These are phyloP conservation scores for Canariomyces notabilis DNA, from an alignment of 2,329 filamentous ascomycete species.

Conservation along the genomic window DNA sequence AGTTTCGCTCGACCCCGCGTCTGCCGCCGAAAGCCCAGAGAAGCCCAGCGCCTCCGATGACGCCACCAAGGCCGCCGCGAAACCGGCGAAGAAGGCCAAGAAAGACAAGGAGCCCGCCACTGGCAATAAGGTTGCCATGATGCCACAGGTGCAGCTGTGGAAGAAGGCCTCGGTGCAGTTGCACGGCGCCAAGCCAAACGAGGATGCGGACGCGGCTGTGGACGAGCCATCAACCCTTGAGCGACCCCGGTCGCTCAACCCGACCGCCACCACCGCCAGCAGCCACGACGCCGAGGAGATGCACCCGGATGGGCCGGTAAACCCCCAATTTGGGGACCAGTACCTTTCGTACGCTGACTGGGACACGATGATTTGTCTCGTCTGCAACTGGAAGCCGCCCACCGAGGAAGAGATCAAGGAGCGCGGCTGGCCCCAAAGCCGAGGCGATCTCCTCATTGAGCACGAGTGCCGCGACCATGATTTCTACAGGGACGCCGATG, in stretches of 20 bases:
- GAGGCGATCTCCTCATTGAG: constrained; percentile 31
- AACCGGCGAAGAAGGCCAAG: constrained; percentile 48
- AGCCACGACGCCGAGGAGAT: constrained; percentile 10
- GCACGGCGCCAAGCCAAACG: constrained; percentile 44
- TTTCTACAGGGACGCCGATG: constrained; percentile 38
- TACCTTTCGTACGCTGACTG: constrained; percentile 57
- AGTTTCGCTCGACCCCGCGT: constrained; percentile 48
- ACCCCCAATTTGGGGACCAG: constrained; percentile 31
- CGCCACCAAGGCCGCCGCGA: constrained; percentile 24
- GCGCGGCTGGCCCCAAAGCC: constrained; percentile 24
- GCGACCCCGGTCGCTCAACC: constrained; percentile 14
- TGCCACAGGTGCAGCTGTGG: constrained; percentile 67
- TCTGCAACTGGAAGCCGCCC: constrained; percentile 57
- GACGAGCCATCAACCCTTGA: constrained; percentile 21
- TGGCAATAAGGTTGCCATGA: constrained; percentile 46
- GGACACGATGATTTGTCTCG: constrained; percentile 43
- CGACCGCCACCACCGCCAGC: not conserved
- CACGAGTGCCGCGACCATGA: constrained; percentile 56
- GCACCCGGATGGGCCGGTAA: constrained; percentile 23
- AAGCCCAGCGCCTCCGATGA: constrained; percentile 31
- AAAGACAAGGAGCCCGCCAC: constrained; percentile 45
- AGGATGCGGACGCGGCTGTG: constrained; percentile 12
- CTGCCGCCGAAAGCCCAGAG: constrained; percentile 33
- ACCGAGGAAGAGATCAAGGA: constrained; percentile 33
- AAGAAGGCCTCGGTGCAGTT: constrained; percentile 65